Percentiles rank a stretch among this genome's conserved stretches.
These are phyloP conservation scores for Leccinum solheimii DNA, from an alignment of 1,284 basidiomycete genomes.

Conservation along the genomic window DNA sequence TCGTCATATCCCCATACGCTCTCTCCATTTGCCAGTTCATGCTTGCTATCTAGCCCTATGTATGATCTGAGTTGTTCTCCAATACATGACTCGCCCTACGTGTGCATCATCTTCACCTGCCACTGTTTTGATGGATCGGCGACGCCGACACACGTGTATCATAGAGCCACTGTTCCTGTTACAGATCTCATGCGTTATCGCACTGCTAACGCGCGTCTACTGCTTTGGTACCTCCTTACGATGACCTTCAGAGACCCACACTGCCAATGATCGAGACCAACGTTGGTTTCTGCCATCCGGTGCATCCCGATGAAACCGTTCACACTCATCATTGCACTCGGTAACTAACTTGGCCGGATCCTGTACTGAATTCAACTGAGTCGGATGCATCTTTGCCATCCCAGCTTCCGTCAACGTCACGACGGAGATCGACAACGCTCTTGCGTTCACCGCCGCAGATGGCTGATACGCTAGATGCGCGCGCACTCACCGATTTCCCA, in stretches of 20 bases:
- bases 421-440: neutral
- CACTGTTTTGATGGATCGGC: constrained; percentile 13
- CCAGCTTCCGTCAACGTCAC: constrained; percentile 13
- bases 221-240: constrained; percentile 7
- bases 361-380: constrained; percentile 10
- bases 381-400: constrained; percentile 2
- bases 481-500: neutral
- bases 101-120: constrained; percentile 7
- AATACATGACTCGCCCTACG: neutral
- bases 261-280: constrained; percentile 23
- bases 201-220: constrained; percentile 3
- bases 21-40: neutral
- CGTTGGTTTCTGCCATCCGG: constrained; percentile 7
- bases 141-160: neutral
- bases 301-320: constrained; percentile 20
- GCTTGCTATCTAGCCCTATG: neutral
- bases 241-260: constrained; percentile 9
- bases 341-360: constrained; percentile 10
- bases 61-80: neutral
- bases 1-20: neutral
- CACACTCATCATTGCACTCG: constrained; percentile 10
- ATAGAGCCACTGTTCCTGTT: constrained; percentile 11
- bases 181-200: constrained; percentile 9
- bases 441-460: neutral
- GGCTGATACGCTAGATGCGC: neutral